Evolutionary conservation across 1,139 yeast genomes (phyloP).

Genomic region (Saccharomyces hybrid): DNA sequence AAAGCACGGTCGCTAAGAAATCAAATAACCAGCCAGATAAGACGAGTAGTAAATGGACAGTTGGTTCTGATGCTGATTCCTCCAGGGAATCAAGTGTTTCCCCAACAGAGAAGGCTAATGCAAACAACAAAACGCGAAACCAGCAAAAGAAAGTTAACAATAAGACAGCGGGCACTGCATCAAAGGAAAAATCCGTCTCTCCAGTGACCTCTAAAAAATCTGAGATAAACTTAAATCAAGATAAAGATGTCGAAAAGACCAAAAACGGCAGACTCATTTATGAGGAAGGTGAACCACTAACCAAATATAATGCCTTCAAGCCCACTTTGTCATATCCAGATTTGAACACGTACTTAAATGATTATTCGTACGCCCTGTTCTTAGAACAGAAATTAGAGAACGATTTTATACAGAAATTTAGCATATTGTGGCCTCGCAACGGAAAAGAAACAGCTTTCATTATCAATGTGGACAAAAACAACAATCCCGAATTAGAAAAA

Average conservation of each 20-base stretch:
- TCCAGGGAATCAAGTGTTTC: not conserved
- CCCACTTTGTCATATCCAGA: conserved; percentile 44
- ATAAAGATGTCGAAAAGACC: not conserved
- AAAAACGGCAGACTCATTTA: conserved; percentile 38
- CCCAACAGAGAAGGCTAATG: not conserved
- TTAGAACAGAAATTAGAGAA: conserved; percentile 48
- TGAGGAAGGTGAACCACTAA: conserved; percentile 39
- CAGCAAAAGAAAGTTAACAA: not conserved
- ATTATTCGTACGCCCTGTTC: conserved; percentile 53
- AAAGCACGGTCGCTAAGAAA: not conserved
- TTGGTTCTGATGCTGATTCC: not conserved
- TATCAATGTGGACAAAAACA: conserved; percentile 33
- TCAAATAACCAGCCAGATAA: not conserved
- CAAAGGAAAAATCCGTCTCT: not conserved
- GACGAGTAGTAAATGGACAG: not conserved
- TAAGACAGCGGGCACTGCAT: not conserved
- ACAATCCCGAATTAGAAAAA: conserved; percentile 32
- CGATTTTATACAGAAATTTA: conserved; percentile 41
- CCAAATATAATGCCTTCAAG: conserved; percentile 25
- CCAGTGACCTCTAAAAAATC: not conserved
- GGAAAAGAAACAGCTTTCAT: conserved; percentile 37
- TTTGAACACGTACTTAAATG: conserved; percentile 46
- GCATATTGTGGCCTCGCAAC: conserved; percentile 49
- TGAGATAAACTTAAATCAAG: not conserved
- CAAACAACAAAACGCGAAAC: not conserved